Evolutionary conservation across 2,329 filamentous ascomycete genomes (phyloP), one percentile per base, ranked within the genome.

Genomic region (Neurospora crassa): DNA sequence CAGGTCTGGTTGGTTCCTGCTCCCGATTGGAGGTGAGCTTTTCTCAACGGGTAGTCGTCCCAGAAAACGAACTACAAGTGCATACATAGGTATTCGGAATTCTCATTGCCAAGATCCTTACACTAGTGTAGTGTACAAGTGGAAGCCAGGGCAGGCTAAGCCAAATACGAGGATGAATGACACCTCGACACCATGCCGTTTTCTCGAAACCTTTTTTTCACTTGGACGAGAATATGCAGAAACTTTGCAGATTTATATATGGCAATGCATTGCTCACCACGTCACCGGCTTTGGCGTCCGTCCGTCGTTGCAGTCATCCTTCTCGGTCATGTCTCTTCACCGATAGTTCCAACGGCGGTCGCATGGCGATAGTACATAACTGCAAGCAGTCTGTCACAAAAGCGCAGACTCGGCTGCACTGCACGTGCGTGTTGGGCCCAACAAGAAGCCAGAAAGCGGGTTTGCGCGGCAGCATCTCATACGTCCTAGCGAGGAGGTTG

Each of bases 11-110:
- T 75, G 74, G 53, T 63, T 68, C 67, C 63, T 67, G 67, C 34
- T 70, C 73, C 75, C 75, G 73, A 75, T 75, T 76, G 75, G 75
- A 74, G 71, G 53, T 63, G 16, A n/a, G 53, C 29, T 18, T 63
- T 37, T 63, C 29, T 34, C 53, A 37, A 63, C 53, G 53, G 53
- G 53, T 63, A 63, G 53, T 63, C 53, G 53, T 63, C 53, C 53
- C 53, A 63, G 29, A 63, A 34, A 59, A 8, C 47, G 20, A 53
- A 8, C 20, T 29, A 24, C 47, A 53, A 59, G 20, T 29, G 47
- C 47, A 59, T 20, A n/a, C n/a, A 3, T 29, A 20, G 12, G 14
- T 20, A 29, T 18, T 59, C 53, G 34, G 29, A 63, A 63, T 37
- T 63, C 24, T 37, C 16, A 18, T 63, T 63, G 53, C 53, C 53